These are phyloP conservation scores for Aureoboletus auriporus DNA, from an alignment of 768 basidiomycete genomes.

Conservation along the genomic window DNA sequence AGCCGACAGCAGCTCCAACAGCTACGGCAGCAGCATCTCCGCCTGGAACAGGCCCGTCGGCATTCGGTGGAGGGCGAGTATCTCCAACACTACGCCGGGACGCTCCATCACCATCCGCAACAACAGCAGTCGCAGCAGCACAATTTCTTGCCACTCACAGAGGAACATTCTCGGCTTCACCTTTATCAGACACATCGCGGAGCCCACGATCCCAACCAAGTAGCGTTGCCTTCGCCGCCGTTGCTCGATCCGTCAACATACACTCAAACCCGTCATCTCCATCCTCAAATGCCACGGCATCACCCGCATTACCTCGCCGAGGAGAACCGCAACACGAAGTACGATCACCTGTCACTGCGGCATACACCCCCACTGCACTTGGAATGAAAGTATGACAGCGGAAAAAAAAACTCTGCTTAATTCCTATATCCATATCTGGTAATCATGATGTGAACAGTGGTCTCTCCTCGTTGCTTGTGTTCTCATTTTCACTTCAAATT, in stretches of 20 bases:
- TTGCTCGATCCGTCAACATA: slow-evolving; percentile 30
- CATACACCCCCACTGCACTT: slow-evolving; percentile 44
- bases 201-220: slow-evolving; percentile 30
- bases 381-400: slow-evolving; percentile 42
- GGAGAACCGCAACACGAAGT: slow-evolving; percentile 38
- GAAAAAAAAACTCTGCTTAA: slow-evolving; percentile 11
- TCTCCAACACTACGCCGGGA: slow-evolving; percentile 36
- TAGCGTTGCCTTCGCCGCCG: slow-evolving; percentile 28
- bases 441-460: slow-evolving; percentile 25
- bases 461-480: slow-evolving; percentile 1
- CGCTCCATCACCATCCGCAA: slow-evolving; percentile 26
- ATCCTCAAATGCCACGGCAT: slow-evolving; percentile 30
- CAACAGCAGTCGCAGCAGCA: slow-evolving; percentile 26
- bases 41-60: slow-evolving; percentile 30
- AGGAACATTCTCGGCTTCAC: slow-evolving; percentile 30
- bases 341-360: slow-evolving; percentile 40
- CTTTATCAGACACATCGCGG: slow-evolving; percentile 34
- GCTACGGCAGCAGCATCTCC: slow-evolving; percentile 34
- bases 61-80: slow-evolving; percentile 35
- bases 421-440: slow-evolving; percentile 25
- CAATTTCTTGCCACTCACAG: slow-evolving; percentile 22
- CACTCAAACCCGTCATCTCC: slow-evolving; percentile 29
- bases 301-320: slow-evolving; percentile 35
- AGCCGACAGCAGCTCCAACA: slow-evolving; percentile 42
- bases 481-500: too few species aligned